Evolutionary conservation across 345 rosid genomes (phyloP).

Genomic region (Conringia planisiliqua): DNA sequence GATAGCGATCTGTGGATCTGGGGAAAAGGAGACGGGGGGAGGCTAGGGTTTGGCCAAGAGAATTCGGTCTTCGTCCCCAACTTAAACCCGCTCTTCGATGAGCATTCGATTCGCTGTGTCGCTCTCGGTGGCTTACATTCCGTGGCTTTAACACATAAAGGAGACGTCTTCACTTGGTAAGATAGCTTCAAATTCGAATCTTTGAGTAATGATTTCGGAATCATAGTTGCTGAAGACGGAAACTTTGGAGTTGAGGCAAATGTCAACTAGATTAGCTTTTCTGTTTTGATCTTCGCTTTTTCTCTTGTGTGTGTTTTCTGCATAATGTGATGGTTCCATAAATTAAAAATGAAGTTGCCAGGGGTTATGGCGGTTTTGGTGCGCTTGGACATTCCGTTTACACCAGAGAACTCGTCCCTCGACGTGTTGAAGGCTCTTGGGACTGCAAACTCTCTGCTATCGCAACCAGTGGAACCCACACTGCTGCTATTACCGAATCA

Average conservation of each 20-base stretch:
- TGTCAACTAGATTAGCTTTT: too few relatives aligned
- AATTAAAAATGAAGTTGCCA: conserved; percentile 70
- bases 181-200: conserved; percentile 15
- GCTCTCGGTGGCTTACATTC: conserved; percentile 94
- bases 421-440: conserved; percentile 76
- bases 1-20: conserved; percentile 73
- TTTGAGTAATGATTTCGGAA: not conserved
- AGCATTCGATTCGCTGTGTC: conserved; percentile 37
- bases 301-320: too few relatives aligned
- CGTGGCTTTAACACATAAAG: conserved; percentile 63
- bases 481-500: conserved; percentile 78
- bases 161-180: conserved; percentile 79
- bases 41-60: conserved; percentile 87
- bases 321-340: too few relatives aligned
- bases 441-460: conserved; percentile 48
- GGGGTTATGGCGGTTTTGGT: conserved; percentile 99
- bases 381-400: conserved; percentile 92
- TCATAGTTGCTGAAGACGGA: too few relatives aligned
- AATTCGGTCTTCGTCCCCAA: conserved; percentile 66
- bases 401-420: conserved; percentile 75
- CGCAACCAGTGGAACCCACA: conserved; percentile 84
- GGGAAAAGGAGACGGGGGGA: conserved; percentile 98
- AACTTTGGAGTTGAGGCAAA: too few relatives aligned
- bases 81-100: conserved; percentile 57
- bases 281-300: too few relatives aligned